Evolutionary conservation across 768 basidiomycete species (phyloP), one percentile per base, ranked within the genome.

Genomic region (Asterophora lycoperdoides): DNA sequence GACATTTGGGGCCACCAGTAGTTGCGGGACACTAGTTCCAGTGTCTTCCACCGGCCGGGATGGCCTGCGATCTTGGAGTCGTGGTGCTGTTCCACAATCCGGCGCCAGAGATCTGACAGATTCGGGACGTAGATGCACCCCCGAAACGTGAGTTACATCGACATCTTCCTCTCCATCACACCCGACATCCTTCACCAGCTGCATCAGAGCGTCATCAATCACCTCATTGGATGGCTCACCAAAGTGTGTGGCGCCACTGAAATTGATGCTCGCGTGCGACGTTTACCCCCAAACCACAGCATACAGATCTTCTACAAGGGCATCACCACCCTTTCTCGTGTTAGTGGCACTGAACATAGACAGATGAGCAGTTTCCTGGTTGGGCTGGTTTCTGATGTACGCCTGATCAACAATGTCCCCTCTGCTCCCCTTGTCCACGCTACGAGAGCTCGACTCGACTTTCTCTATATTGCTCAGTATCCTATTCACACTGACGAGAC

Each of bases 141-240:
- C n/a, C n/a, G n/a, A n/a, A n/a, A n/a, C n/a, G n/a, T n/a, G n/a
- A n/a, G n/a, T n/a, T n/a, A n/a, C n/a, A n/a, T n/a, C n/a, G 51
- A 69, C 46, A 59, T 61, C 3, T 62, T 47, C 30, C 55, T 35
- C 1, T 60, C 59, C 0, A 60, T 64, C 15, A 67, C 62, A 3
- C 65, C 70, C 1, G 64, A 71, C 41, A 49, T 68, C 14, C 60
- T 71, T 1, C 68, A 71, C 43, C 66, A 70, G 41, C 51, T 70
- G 0, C 58, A 62, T 35, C 64, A 70, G 53, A 70, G 69, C 2
- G 47, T 69, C 4, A 54, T 70, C 23, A 67, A 68, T 43, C 65
- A 72, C 44, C 41, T 71, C 10, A 43, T 68, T 15, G 5, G 19
- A 1, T 73, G 71, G 71, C 8, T 72, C 9, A 54, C 41, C 8